Conservation (phyloP, 2,329 filamentous ascomycete genomes). For the Colletotrichum liriopes region DNA sequence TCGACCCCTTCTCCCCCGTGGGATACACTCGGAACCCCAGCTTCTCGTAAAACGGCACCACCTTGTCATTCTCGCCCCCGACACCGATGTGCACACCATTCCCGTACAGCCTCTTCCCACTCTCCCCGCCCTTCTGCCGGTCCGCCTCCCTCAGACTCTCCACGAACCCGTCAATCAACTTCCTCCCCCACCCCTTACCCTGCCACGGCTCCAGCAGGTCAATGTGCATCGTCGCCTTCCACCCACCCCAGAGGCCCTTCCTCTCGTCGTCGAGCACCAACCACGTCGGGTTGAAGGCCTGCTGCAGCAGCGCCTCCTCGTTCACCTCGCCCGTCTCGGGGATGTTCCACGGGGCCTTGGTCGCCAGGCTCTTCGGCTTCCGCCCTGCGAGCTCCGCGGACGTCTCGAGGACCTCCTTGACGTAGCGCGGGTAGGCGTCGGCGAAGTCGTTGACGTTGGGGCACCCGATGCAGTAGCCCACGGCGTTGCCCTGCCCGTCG, state of each 20-base stretch:
- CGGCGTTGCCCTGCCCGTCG: conserved; percentile 60
- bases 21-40: conserved; percentile 60
- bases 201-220: conserved; percentile 61
- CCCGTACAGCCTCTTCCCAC: conserved; percentile 46
- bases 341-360: conserved; percentile 51
- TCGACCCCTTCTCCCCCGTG: conserved; percentile 54
- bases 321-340: conserved; percentile 49
- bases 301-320: conserved; percentile 56
- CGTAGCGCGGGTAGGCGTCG: conserved; percentile 57
- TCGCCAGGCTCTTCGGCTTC: conserved; percentile 47
- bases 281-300: conserved; percentile 58
- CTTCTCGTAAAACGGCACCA: conserved; percentile 65
- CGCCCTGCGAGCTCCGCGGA: conserved; percentile 45
- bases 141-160: conserved; percentile 51
- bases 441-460: conserved; percentile 60
- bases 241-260: conserved; percentile 52
- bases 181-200: conserved; percentile 61
- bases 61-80: conserved; percentile 62
- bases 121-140: conserved; percentile 17
- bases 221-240: conserved; percentile 65
- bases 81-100: conserved; percentile 62
- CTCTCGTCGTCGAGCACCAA: conserved; percentile 56
- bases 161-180: conserved; percentile 60
- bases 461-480: conserved; percentile 66
- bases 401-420: conserved; percentile 52